Evolutionary conservation across 768 basidiomycete species (phyloP).

Genomic region (Mrakia blollopis): DNA sequence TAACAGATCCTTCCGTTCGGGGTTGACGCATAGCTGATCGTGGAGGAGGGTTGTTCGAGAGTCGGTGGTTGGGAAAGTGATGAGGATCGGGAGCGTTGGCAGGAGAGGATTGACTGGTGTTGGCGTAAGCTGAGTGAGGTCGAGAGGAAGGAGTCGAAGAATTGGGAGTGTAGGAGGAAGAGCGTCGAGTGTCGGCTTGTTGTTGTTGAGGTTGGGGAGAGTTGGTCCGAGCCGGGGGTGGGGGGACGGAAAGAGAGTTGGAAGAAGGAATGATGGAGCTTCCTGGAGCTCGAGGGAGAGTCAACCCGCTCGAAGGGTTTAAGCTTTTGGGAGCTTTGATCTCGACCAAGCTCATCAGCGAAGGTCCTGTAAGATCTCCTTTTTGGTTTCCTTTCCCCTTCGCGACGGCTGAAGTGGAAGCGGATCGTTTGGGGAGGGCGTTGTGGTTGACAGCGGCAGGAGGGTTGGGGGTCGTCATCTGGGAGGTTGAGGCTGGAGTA

Average conservation of each 20-base stretch:
- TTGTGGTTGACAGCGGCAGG: conserved; percentile 14
- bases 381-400: neutral
- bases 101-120: conserved; percentile 1
- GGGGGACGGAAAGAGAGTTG: neutral
- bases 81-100: conserved; percentile 10
- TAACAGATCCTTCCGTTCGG: neutral
- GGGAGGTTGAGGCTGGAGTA: neutral
- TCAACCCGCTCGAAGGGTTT: conserved; percentile 24
- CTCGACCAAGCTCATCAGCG: conserved; percentile 12
- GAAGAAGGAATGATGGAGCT: conserved; percentile 30
- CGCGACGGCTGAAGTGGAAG: conserved; percentile 21
- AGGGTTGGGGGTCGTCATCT: neutral
- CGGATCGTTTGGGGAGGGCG: conserved; percentile 15
- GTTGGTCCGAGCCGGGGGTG: neutral
- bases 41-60: conserved; percentile 15
- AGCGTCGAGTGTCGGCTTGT: neutral
- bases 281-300: conserved; percentile 26
- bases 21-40: conserved; percentile 25
- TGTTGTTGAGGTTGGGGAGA: neutral
- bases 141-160: conserved; percentile 2
- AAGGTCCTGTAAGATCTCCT: neutral
- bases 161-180: neutral
- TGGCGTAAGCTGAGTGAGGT: conserved; percentile 3
- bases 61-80: conserved; percentile 23
- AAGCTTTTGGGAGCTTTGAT: conserved; percentile 25